Conservation (phyloP, 805 yeast genomes). For the Saccharomycopsis sp. region DNA sequence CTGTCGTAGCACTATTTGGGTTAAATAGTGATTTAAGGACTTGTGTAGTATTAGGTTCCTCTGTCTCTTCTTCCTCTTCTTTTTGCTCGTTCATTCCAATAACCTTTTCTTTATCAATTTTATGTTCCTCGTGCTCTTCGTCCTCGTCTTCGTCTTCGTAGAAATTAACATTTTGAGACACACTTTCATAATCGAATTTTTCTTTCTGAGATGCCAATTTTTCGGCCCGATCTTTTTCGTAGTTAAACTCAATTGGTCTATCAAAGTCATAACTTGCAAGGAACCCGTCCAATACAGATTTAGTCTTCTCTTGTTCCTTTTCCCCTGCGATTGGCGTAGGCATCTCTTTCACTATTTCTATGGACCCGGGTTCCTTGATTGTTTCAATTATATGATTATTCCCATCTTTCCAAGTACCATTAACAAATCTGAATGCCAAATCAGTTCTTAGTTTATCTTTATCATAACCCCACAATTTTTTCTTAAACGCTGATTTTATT, state of each 20-base stretch:
- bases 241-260: slow-evolving; percentile 38
- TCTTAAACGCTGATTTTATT: slow-evolving; percentile 34
- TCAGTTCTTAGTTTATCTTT: slow-evolving; percentile 56
- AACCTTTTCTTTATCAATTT: slow-evolving; percentile 27
- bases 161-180: slow-evolving; percentile 18
- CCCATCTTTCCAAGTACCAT: slow-evolving; percentile 75
- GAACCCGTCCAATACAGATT: slow-evolving; percentile 41
- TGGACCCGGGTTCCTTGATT: slow-evolving; percentile 27
- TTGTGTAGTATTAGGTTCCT: slow-evolving; percentile 6
- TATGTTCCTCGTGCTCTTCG: slow-evolving; percentile 31
- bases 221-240: slow-evolving; percentile 29
- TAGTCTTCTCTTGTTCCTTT: slow-evolving; percentile 38
- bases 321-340: slow-evolving; percentile 27
- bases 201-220: slow-evolving; percentile 34
- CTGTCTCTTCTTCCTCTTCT: slow-evolving; percentile 16
- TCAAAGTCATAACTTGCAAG: slow-evolving; percentile 46
- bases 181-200: slow-evolving; percentile 42
- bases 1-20: slow-evolving; percentile 5
- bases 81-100: slow-evolving; percentile 25
- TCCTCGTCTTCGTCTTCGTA: slow-evolving; percentile 29
- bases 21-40: slow-evolving; percentile 16
- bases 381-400: slow-evolving; percentile 68
- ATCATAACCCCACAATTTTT: slow-evolving; percentile 88
- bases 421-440: slow-evolving; percentile 52
- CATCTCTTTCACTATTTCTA: slow-evolving; percentile 20